phyloP scores from a whole-genome alignment of 2,329 filamentous ascomycete genomes.

The Phoma sp. region DNA sequence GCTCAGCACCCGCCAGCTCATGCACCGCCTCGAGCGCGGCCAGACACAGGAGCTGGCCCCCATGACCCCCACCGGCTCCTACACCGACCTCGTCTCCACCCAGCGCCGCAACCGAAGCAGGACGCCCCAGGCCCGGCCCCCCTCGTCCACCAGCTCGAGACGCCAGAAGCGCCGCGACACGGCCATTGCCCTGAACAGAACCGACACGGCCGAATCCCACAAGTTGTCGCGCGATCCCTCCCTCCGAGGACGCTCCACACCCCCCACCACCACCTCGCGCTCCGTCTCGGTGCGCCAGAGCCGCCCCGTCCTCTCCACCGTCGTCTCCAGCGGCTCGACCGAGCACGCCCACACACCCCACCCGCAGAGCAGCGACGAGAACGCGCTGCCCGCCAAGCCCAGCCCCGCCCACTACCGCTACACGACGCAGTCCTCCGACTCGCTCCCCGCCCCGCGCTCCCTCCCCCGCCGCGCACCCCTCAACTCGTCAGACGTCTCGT shows the following conservation, averaged over 20 bases:
- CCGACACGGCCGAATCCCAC: slow-evolving; percentile 28
- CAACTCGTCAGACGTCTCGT: slow-evolving; percentile 46
- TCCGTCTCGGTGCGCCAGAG: slow-evolving; percentile 33
- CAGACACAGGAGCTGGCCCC: slow-evolving; percentile 45
- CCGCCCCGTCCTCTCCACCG: slow-evolving; percentile 44
- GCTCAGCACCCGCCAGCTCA: slow-evolving; percentile 47
- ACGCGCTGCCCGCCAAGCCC: slow-evolving; percentile 22
- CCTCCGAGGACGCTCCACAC: slow-evolving; percentile 29
- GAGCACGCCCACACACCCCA: slow-evolving; percentile 12
- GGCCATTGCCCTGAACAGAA: slow-evolving; percentile 28
- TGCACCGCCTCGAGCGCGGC: slow-evolving; percentile 44
- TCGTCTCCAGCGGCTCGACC: slow-evolving; percentile 41
- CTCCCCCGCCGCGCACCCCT: slow-evolving; percentile 35
- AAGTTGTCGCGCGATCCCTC: slow-evolving; percentile 29
- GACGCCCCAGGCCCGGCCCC: slow-evolving; percentile 36
- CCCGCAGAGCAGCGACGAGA: slow-evolving; percentile 25
- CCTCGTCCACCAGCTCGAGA: slow-evolving; percentile 38
- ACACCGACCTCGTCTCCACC: slow-evolving; percentile 31
- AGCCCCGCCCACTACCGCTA: slow-evolving; percentile 21
- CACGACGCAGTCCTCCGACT: slow-evolving; percentile 34
- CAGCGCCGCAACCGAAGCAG: slow-evolving; percentile 42
- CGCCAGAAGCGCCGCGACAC: slow-evolving; percentile 40
- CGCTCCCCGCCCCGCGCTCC: slow-evolving; percentile 23
- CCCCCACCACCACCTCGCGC: slow-evolving; percentile 23
- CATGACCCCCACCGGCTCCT: slow-evolving; percentile 47